Evolutionary conservation across 2,329 filamentous ascomycete genomes (phyloP), one percentile per base, ranked within the genome.

Genomic region (Pezicula rhizophila): DNA sequence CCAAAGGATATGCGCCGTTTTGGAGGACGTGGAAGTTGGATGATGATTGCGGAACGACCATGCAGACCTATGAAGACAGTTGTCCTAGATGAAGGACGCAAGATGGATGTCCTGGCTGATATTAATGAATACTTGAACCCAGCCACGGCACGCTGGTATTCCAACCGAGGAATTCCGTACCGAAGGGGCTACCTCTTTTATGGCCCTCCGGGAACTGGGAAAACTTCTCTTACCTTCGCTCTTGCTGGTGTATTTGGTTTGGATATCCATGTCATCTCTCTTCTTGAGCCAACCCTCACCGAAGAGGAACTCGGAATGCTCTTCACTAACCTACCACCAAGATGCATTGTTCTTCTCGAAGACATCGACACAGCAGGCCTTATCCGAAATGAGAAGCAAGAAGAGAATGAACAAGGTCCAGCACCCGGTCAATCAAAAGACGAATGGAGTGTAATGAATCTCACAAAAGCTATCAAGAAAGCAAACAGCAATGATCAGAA

Each of bases 101-200:
- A 91, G 66, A 69, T 75, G 2, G 72, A 75, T 28, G 73, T 92
- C 3, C 67, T 91, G 8, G 70, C 71, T 23, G 88, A 93, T 58
- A 84, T 92, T 59, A 87, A 87, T 56, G 86, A 90, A 57, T 92
- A 89, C 54, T 72, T 93, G 0, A 80, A 89, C 47, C 85, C 87
- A 0, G 70, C 74, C 1, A 87, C 82, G 0, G 78, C 81, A 1
- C 73, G 75, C 8, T 92, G 86, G 85, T 92, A 92, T 60, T 80
- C 85, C 0, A 81, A 81, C 42, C 74, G 85, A 2, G 87, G 87
- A 0, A 88, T 92, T 26, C 87, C 87, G 0, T 82, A 91, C 46
- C 76, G 88, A 0, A 70, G 88, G 26, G 89, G 88, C 0, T 92
- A 91, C 58, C 74, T 92, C 0, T 88, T 92, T 55, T 76, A 89